A percentile compares a stretch with the other conserved stretches of the same genome.
These are phyloP conservation scores for Annulohypoxylon nitens DNA, from an alignment of 495 filamentous ascomycete genomes.

Conservation along the genomic window DNA sequence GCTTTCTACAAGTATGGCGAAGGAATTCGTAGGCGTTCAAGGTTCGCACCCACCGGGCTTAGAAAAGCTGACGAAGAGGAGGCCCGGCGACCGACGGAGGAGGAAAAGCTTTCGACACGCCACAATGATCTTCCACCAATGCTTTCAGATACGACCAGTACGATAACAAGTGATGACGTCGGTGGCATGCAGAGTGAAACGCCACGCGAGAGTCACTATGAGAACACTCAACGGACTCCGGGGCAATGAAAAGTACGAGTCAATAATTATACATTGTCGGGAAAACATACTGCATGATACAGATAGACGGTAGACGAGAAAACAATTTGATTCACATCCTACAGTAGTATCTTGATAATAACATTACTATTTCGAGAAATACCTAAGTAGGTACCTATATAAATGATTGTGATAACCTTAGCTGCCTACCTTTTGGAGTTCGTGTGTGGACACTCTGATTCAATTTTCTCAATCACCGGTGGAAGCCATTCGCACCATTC, in stretches of 20 bases:
- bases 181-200: constrained; percentile 11
- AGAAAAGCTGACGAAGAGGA: constrained; percentile 42
- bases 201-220: constrained; percentile 19
- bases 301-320: too few species aligned
- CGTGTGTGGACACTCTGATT: not conserved
- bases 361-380: not conserved
- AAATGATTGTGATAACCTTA: not conserved
- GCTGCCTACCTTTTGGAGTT: not conserved
- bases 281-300: too few species aligned
- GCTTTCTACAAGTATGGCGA: constrained; percentile 66
- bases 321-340: too few species aligned
- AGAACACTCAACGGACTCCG: constrained; percentile 6
- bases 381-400: not conserved
- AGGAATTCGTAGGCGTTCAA: constrained; percentile 55
- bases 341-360: too few species aligned
- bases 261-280: not conserved
- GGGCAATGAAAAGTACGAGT: not conserved
- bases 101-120: constrained; percentile 5
- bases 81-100: constrained; percentile 23
- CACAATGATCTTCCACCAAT: constrained; percentile 23
- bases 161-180: constrained; percentile 12
- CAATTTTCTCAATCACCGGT: not conserved
- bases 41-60: constrained; percentile 54
- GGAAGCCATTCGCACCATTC: constrained; percentile 1
- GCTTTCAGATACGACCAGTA: constrained; percentile 27